Conservation (phyloP, 2,329 filamentous ascomycete genomes). For the Pochonia chlamydosporia region DNA sequence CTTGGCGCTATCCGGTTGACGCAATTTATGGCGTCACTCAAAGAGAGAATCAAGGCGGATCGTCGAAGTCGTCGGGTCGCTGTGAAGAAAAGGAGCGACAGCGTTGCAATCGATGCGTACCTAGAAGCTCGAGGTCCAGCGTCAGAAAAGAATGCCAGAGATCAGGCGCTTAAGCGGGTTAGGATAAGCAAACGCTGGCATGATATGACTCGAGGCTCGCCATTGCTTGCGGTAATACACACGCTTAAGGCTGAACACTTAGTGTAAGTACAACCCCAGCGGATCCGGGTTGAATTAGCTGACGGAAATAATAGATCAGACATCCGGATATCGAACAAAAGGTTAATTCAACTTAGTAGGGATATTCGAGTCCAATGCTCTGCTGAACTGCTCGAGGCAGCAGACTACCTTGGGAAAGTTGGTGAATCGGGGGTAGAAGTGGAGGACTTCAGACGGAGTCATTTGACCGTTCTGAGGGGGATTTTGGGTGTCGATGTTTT, state of each 20-base stretch:
- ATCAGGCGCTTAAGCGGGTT: neutral
- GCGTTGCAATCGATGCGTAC: neutral
- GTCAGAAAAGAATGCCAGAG: neutral
- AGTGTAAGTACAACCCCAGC: neutral
- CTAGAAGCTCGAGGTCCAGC: neutral
- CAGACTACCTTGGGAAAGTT: neutral
- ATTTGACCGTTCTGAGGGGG: no score
- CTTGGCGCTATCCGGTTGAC: neutral
- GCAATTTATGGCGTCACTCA: neutral
- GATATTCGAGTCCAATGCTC: neutral
- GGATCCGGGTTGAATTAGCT: neutral
- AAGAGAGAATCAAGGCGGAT: neutral
- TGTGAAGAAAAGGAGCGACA: neutral
- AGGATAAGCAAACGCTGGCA: neutral
- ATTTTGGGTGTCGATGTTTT: no score
- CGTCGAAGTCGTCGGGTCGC: neutral
- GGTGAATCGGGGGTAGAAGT: no score
- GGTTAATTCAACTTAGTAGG: neutral
- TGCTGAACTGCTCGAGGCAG: neutral
- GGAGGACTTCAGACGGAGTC: no score
- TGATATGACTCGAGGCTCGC: neutral
- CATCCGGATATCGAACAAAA: neutral
- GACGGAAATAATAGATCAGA: neutral
- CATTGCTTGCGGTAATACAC: neutral
- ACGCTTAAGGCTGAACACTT: neutral